A percentile compares a stretch with the other conserved stretches of the same genome.
Evolutionary conservation across 2,329 filamentous ascomycete species (phyloP).

Genomic region (Aspergillus candidus): DNA sequence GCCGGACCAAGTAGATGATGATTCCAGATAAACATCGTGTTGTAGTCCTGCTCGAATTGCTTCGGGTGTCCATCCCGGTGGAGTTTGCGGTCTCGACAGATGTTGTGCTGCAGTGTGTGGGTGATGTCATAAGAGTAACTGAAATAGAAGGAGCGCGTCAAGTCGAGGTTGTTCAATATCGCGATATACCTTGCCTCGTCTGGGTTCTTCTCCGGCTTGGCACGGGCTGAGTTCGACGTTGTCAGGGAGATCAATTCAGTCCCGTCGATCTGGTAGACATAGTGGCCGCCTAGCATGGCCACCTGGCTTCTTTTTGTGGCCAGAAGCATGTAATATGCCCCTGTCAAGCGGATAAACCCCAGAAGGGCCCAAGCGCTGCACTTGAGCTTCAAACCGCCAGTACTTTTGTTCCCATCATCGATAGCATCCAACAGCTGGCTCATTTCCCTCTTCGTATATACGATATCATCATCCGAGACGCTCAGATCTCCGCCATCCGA

Average conservation of each 20-base stretch:
- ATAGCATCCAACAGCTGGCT: constrained; percentile 88
- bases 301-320: constrained; percentile 95
- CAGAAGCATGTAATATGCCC: constrained; percentile 92
- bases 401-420: constrained; percentile 86
- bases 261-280: constrained; percentile 89
- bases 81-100: constrained; percentile 69
- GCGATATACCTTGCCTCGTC: constrained; percentile 85
- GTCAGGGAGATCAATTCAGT: constrained; percentile 88
- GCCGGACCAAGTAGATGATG: constrained; percentile 78
- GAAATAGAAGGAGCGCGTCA: constrained; percentile 92
- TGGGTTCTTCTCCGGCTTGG: constrained; percentile 73
- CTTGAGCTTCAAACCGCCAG: constrained; percentile 81
- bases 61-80: constrained; percentile 59
- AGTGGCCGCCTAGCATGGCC: constrained; percentile 92
- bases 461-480: constrained; percentile 88
- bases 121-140: constrained; percentile 98
- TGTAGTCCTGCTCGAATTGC: constrained; percentile 69
- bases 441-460: constrained; percentile 90
- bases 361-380: constrained; percentile 90
- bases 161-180: constrained; percentile 84
- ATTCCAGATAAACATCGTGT: constrained; percentile 99
- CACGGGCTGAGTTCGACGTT: constrained; percentile 58
- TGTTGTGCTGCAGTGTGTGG: constrained; percentile 84
- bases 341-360: constrained; percentile 93
- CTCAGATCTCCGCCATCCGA: constrained; percentile 70